A percentile compares a stretch with the other conserved stretches of the same genome.
phyloP scores from a whole-genome alignment of 257 asterid species.

The Solanum dulcamara region DNA sequence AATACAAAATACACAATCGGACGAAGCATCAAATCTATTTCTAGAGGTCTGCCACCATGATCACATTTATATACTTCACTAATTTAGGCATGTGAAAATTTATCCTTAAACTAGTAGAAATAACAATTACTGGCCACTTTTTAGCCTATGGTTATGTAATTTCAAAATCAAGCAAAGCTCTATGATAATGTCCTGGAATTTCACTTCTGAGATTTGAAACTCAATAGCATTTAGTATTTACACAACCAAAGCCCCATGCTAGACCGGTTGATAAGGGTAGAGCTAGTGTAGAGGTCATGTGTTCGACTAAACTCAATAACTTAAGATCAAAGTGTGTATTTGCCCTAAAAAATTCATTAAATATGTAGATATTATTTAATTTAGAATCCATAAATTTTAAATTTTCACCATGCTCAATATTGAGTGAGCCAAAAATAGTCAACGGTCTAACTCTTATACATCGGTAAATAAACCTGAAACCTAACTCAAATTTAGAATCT shows the following conservation, averaged over 20 bases:
- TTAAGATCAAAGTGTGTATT: too few relatives aligned
- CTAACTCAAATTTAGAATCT: not conserved
- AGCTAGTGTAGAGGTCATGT: not conserved
- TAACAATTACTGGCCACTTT: not conserved
- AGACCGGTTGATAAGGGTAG: not conserved
- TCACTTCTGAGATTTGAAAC: not conserved
- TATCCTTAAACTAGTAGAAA: not conserved
- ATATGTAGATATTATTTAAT: too few relatives aligned
- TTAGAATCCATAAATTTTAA: too few relatives aligned
- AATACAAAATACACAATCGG: conserved; percentile 31
- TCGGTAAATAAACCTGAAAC: not conserved
- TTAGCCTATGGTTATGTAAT: not conserved
- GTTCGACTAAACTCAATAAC: not conserved
- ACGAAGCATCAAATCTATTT: conserved; percentile 27
- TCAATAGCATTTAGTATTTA: not conserved
- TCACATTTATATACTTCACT: not conserved
- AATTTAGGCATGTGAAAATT: not conserved
- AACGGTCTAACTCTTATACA: not conserved
- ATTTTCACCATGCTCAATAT: not conserved
- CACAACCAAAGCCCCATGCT: not conserved
- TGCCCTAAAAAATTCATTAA: not conserved
- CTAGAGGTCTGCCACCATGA: conserved; percentile 19
- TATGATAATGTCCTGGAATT: not conserved
- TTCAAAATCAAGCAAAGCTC: not conserved
- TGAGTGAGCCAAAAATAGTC: not conserved